phyloP scores from a whole-genome alignment of 805 yeast genomes.

The Clavispora santaluciae region DNA sequence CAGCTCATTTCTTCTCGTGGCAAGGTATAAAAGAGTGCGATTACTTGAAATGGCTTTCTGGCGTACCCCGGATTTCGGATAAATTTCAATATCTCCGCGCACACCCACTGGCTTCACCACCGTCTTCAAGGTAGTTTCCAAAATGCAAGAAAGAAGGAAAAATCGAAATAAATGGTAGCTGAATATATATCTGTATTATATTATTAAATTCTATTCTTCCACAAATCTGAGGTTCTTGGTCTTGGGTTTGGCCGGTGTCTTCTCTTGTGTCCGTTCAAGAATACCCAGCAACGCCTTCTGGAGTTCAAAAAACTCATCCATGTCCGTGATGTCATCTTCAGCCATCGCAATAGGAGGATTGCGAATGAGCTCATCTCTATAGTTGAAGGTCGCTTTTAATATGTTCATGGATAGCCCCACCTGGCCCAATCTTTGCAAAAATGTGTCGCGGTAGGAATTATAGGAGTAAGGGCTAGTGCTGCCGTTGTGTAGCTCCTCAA shows the following conservation, averaged over 20 bases:
- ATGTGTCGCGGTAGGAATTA: conserved; percentile 1
- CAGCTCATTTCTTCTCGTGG: too few species aligned
- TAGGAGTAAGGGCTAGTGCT: conserved; percentile 7
- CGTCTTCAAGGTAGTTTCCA: too few species aligned
- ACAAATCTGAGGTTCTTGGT: conserved; percentile 4
- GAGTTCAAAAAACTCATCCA: not conserved
- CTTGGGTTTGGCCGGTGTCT: not conserved
- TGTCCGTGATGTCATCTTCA: not conserved
- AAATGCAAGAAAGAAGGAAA: too few species aligned
- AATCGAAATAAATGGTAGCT: too few species aligned
- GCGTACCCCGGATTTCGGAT: too few species aligned
- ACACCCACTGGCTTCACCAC: too few species aligned
- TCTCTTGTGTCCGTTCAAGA: not conserved
- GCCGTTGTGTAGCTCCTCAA: conserved; percentile 3
- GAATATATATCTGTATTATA: too few species aligned
- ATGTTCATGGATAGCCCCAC: conserved; percentile 11
- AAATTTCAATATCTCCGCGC: too few species aligned
- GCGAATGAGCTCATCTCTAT: conserved; percentile 4
- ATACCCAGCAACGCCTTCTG: not conserved
- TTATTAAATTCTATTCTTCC: not conserved
- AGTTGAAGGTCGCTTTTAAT: conserved; percentile 5
- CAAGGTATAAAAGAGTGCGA: too few species aligned
- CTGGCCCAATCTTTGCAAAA: conserved; percentile 7
- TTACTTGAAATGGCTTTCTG: too few species aligned
- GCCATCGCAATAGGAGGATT: not conserved